Evolutionary conservation across 2,329 filamentous ascomycete genomes (phyloP).

Genomic region (Chaetomiaceae sp.): DNA sequence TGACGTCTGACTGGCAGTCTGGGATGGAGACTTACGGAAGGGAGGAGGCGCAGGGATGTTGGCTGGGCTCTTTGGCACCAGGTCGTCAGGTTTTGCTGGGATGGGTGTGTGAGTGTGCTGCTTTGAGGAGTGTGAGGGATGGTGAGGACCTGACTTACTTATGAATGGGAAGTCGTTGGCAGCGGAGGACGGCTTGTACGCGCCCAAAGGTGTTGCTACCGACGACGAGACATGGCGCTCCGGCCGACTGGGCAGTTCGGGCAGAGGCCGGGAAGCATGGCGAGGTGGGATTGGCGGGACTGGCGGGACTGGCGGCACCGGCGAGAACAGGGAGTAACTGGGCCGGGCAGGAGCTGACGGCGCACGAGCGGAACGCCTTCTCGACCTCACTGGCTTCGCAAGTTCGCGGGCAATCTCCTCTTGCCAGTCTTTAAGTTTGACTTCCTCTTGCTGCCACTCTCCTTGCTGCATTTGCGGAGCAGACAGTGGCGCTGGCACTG

Average conservation of each 20-base stretch:
- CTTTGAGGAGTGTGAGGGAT: too few relatives aligned
- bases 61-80: slow-evolving; percentile 11
- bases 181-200: too few relatives aligned
- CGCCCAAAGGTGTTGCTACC: too few relatives aligned
- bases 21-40: slow-evolving; percentile 16
- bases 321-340: neutral
- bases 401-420: neutral
- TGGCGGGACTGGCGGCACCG: too few relatives aligned
- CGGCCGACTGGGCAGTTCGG: too few relatives aligned
- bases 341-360: neutral
- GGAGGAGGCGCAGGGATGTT: slow-evolving; percentile 13
- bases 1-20: too few relatives aligned
- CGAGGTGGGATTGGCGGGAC: too few relatives aligned
- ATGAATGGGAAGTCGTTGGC: too few relatives aligned
- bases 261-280: too few relatives aligned
- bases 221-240: too few relatives aligned
- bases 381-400: neutral
- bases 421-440: neutral
- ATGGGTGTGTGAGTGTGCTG: neutral
- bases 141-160: too few relatives aligned
- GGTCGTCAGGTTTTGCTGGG: neutral
- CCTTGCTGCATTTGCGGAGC: neutral
- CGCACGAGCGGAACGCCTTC: neutral
- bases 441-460: neutral
- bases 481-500: neutral